Conservation (phyloP, 208 protist genomes). For the Wallacemonas sp. region DNA sequence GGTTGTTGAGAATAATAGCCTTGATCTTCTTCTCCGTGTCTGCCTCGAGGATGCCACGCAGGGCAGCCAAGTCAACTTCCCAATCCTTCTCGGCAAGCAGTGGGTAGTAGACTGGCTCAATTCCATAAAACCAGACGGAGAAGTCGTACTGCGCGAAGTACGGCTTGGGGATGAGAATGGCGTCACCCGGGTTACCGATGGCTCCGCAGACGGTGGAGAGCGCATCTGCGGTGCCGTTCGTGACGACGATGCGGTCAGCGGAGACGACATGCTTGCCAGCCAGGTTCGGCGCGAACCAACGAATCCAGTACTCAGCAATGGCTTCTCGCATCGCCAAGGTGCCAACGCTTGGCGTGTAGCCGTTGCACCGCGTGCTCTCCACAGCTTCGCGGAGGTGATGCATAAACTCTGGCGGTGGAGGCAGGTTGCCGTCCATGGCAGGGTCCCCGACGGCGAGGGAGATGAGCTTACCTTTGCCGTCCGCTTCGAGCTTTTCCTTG, state of each 20-base stretch:
- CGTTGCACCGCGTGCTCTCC: conserved; percentile 38
- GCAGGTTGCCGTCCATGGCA: conserved; percentile 64
- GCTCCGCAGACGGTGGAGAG: conserved; percentile 73
- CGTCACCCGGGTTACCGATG: conserved; percentile 62
- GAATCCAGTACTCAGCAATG: conserved; percentile 39
- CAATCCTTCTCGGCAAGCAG: conserved; percentile 73
- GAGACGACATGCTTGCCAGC: conserved; percentile 16
- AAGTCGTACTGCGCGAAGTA: conserved; percentile 90
- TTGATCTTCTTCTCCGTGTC: conserved; percentile 40
- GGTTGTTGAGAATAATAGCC: conserved; percentile 91
- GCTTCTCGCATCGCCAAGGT: conserved; percentile 34
- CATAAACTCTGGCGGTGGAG: conserved; percentile 28
- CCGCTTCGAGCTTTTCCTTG: conserved; percentile 23
- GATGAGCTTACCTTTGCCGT: conserved; percentile 38
- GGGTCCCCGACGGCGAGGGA: conserved; percentile 78
- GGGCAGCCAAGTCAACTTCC: conserved; percentile 75
- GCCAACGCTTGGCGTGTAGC: conserved; percentile 52
- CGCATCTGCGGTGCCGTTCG: conserved; percentile 72
- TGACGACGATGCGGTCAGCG: conserved; percentile 49
- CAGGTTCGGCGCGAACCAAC: conserved; percentile 19
- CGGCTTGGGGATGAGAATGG: conserved; percentile 85
- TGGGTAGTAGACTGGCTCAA: conserved; percentile 62
- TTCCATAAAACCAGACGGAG: conserved; percentile 48
- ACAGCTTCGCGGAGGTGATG: conserved; percentile 37
- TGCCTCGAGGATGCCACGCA: conserved; percentile 62